Evolutionary conservation across 371 early-diverging fungal species (phyloP).

Genomic region (Blyttiomyces sp.): DNA sequence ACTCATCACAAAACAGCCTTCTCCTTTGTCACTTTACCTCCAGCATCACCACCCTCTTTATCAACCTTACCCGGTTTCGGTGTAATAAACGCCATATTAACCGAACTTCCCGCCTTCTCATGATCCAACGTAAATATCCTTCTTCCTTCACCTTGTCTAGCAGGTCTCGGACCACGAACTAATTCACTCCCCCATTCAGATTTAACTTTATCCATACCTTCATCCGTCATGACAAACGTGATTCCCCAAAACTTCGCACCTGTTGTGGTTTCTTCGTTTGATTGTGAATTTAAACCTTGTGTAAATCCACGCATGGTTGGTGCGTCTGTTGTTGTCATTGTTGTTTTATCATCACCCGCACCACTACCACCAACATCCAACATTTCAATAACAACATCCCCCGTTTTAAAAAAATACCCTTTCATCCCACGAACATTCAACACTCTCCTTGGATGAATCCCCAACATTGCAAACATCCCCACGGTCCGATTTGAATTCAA

Average conservation of each 20-base stretch:
- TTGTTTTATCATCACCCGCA: too few species aligned
- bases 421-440: background rate
- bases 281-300: too few species aligned
- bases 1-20: too few species aligned
- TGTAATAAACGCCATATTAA: background rate
- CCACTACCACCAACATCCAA: background rate
- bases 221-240: background rate
- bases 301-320: too few species aligned
- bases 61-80: too few species aligned
- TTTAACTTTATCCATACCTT: too few species aligned
- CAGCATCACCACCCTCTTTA: too few species aligned
- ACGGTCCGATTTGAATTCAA: background rate
- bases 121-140: background rate
- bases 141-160: background rate
- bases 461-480: constrained; percentile 1
- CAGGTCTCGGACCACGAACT: background rate
- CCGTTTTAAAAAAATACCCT: background rate
- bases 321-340: too few species aligned
- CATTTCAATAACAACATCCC: constrained; percentile 1
- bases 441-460: background rate
- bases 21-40: too few species aligned
- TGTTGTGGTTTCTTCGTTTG: background rate
- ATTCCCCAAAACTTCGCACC: constrained; percentile 1
- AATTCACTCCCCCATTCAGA: background rate
- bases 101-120: background rate